phyloP scores from a whole-genome alignment of 2,329 filamentous ascomycete genomes.

The Chaetomium sp. region DNA sequence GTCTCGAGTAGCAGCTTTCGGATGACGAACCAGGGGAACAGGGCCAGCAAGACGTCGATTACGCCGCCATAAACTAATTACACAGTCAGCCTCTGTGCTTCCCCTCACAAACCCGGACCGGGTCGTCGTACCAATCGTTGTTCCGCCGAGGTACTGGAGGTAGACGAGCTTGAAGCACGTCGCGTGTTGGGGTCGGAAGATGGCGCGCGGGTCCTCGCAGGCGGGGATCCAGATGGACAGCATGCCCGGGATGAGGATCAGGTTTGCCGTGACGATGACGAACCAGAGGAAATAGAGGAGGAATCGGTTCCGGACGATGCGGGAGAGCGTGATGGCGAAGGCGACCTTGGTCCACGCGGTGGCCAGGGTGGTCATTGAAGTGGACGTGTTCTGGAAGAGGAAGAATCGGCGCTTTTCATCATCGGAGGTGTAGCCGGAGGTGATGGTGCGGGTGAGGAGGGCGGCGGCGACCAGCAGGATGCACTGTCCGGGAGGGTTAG shows the following conservation, averaged over 20 bases:
- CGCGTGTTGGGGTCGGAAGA: conserved; percentile 11
- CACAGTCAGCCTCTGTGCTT: background rate
- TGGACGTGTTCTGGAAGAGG: conserved; percentile 26
- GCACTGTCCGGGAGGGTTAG: conserved; percentile 7
- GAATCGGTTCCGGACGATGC: conserved; percentile 31
- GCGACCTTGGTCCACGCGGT: conserved; percentile 35
- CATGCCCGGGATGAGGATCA: conserved; percentile 32
- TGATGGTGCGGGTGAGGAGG: conserved; percentile 24
- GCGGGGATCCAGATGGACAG: conserved; percentile 30
- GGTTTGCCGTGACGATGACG: conserved; percentile 33
- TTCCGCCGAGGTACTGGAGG: conserved; percentile 15
- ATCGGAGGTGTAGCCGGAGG: conserved; percentile 22
- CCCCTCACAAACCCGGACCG: background rate
- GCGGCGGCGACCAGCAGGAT: conserved; percentile 23
- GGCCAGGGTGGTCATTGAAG: conserved; percentile 24
- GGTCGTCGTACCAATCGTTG: conserved; percentile 15
- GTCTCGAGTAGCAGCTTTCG: conserved; percentile 48
- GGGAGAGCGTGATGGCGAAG: conserved; percentile 35
- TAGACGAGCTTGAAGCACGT: background rate
- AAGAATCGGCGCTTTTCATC: conserved; percentile 24
- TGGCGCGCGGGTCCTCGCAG: conserved; percentile 19
- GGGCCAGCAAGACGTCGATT: conserved; percentile 43
- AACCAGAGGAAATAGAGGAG: conserved; percentile 32
- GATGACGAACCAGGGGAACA: conserved; percentile 48
- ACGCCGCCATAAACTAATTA: conserved; percentile 27